A percentile compares a stretch with the other conserved stretches of the same genome.
Evolutionary conservation across 2,329 filamentous ascomycete genomes (phyloP).

Genomic region (Davidsoniella australis): DNA sequence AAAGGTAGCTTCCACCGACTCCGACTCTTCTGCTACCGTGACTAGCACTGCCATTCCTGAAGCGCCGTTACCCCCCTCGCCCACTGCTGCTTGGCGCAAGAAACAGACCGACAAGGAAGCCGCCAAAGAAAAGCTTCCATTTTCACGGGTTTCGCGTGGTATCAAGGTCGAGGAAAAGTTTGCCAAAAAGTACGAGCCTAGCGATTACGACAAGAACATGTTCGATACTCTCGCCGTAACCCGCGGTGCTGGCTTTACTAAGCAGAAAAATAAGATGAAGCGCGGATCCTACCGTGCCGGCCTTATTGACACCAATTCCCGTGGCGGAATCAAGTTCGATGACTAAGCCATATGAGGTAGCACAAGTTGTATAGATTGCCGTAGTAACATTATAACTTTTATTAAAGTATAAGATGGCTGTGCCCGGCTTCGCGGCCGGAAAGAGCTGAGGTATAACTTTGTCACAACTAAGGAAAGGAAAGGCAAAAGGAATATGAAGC

Average conservation of each 20-base stretch:
- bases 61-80: slow-evolving; percentile 37
- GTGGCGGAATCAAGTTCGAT: slow-evolving; percentile 88
- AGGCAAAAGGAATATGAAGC: too few relatives aligned
- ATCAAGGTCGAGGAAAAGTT: slow-evolving; percentile 51
- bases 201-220: slow-evolving; percentile 79
- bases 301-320: slow-evolving; percentile 62
- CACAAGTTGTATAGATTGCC: too few relatives aligned
- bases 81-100: slow-evolving; percentile 22
- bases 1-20: slow-evolving; percentile 25
- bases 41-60: slow-evolving; percentile 33
- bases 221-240: slow-evolving; percentile 80
- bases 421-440: too few relatives aligned
- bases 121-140: slow-evolving; percentile 48
- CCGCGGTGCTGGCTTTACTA: slow-evolving; percentile 92
- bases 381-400: too few relatives aligned
- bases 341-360: slow-evolving; percentile 33
- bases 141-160: slow-evolving; percentile 58
- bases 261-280: slow-evolving; percentile 99
- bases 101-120: slow-evolving; percentile 31
- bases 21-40: slow-evolving; percentile 30
- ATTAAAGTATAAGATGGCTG: too few relatives aligned
- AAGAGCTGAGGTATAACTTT: too few relatives aligned
- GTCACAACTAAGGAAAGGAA: too few relatives aligned
- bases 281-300: slow-evolving; percentile 81
- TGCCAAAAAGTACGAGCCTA: slow-evolving; percentile 65